Base-by-base conservation (phyloP, 495 filamentous ascomycete genomes). In the Cryomyces minteri region DNA sequence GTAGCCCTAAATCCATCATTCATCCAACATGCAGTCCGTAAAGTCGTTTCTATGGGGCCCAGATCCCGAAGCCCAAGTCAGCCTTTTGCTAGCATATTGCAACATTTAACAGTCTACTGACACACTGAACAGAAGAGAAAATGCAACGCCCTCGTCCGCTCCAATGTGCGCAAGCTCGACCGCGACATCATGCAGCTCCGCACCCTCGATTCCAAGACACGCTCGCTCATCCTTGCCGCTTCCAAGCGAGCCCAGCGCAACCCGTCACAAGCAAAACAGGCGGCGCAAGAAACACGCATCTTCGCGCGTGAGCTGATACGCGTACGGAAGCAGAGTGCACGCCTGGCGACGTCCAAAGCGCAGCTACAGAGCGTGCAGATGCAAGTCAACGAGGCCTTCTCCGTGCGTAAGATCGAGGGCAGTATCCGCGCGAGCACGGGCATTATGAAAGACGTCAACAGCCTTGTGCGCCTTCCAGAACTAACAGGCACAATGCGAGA, bases 301-400 rank as follows among this genome's bases (percentile, higher is more conserved):
- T 93, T 93, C 58, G 90, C 92, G 14, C 70, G 79, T 50, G 88
- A 93, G 61, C 73, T 98, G 40, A 72, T 98, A 45, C 76, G 83
- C 32, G 74, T 82, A 49, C 82, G 90, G 41, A 81, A 79, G 52
- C 79, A 86, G 46, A 69, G 68, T 7, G 61, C 68, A 25, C 78
- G 90, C 14, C 68, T 98, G 14, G 66, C 73, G 32, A 96, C 92
- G 1, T 79, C 75, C 49, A 88, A 88, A 56, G 92, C 90, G 5
- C 90, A 95, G 65, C 73, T 98, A 12, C 79, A 82, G 63, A 86
- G 80, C 58, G 92, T 98, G 45, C 79, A 87, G 54, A 94, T 95
- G 92, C 92, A 96, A 62, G 92, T 98, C 50, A 85, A 83, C 55
- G 88, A 96, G 64, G 88, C 92, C 2, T 98, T 96, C 57, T 83